Percentiles rank a stretch among this genome's conserved stretches.
These are phyloP conservation scores for Eucalyptus marginata DNA, from an alignment of 345 rosid genomes.

Conservation along the genomic window DNA sequence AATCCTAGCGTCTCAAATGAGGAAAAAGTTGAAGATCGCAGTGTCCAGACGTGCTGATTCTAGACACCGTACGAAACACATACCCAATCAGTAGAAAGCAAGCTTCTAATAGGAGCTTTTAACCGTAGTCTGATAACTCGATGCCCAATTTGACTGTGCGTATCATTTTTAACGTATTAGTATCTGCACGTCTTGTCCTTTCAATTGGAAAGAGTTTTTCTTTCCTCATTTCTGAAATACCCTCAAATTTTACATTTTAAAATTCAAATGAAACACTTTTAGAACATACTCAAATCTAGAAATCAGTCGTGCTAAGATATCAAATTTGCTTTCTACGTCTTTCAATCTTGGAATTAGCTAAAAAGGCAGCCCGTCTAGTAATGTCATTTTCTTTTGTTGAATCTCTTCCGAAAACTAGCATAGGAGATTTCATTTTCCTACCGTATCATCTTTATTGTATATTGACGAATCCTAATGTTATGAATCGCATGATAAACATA, in stretches of 20 bases:
- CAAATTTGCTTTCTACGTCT: background rate
- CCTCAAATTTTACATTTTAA: rapidly evolving
- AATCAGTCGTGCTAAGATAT: background rate
- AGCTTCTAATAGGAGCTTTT: too few species aligned
- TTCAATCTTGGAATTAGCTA: background rate
- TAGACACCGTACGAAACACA: too few species aligned
- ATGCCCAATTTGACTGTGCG: too few species aligned
- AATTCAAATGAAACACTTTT: too few species aligned
- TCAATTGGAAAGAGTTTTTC: too few species aligned
- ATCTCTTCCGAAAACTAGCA: background rate
- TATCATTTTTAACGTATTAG: rapidly evolving
- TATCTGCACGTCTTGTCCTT: rapidly evolving
- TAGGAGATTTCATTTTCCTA: background rate
- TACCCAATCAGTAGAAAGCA: too few species aligned
- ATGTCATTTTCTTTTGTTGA: background rate
- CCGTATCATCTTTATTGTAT: background rate
- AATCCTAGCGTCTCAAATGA: background rate
- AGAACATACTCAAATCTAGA: too few species aligned
- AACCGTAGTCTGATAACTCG: too few species aligned
- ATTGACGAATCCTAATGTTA: background rate
- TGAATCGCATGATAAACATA: background rate
- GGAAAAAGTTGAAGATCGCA: background rate
- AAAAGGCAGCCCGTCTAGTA: background rate
- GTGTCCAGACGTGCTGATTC: too few species aligned
- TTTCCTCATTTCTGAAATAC: too few species aligned